Percentiles rank a stretch among this genome's conserved stretches.
phyloP scores from a whole-genome alignment of 2,329 filamentous ascomycete genomes.

The Ramularia collo-cygni region DNA sequence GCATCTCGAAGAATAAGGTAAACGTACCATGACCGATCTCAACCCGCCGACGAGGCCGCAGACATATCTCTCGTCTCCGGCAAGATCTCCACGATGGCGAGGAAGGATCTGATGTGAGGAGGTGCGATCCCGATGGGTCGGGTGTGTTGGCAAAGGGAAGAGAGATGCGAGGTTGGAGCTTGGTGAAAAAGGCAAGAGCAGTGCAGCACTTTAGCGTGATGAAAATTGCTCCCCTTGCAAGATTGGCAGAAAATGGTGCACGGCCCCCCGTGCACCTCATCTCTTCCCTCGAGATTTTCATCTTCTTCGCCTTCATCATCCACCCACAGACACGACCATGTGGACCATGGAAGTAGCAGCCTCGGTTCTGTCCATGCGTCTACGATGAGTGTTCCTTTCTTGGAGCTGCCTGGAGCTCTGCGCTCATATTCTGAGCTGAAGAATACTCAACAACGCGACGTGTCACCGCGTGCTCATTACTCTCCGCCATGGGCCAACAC shows the following conservation, averaged over 20 bases:
- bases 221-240: not conserved
- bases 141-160: not conserved
- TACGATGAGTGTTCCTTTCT: slow-evolving; percentile 25
- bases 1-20: not conserved
- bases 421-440: slow-evolving; percentile 14
- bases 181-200: slow-evolving; percentile 1
- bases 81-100: not conserved
- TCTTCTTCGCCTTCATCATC: slow-evolving; percentile 7
- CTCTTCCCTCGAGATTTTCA: slow-evolving; percentile 3
- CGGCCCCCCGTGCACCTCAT: not conserved
- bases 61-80: slow-evolving; percentile 5
- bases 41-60: slow-evolving; percentile 1
- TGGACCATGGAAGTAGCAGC: slow-evolving; percentile 23
- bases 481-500: slow-evolving; percentile 93
- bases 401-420: slow-evolving; percentile 21
- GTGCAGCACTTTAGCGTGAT: not conserved
- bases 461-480: slow-evolving; percentile 57
- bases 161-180: slow-evolving; percentile 1
- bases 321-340: slow-evolving; percentile 18
- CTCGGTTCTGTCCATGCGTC: slow-evolving; percentile 22
- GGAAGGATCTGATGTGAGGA: not conserved
- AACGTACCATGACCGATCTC: slow-evolving; percentile 7
- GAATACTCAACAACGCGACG: slow-evolving; percentile 6
- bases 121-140: too few species aligned
- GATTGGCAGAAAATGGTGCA: not conserved